These are phyloP conservation scores for Tolypocladium inflatum DNA, from an alignment of 2,329 filamentous ascomycete genomes.

Conservation along the genomic window DNA sequence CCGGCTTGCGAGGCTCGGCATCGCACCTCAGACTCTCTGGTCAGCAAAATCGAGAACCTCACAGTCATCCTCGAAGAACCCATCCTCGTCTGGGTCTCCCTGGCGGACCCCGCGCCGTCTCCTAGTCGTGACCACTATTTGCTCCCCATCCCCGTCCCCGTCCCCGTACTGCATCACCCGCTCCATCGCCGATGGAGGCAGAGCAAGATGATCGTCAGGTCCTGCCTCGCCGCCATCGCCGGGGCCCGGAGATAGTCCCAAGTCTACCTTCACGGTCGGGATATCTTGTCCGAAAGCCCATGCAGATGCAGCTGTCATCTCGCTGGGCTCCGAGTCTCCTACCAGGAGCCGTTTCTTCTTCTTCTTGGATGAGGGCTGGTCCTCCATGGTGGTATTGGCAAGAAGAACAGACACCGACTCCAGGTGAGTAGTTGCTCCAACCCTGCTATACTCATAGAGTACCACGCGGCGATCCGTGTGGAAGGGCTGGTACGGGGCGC, in stretches of 20 bases:
- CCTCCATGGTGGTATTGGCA: slow-evolving; percentile 30
- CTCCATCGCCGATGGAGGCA: slow-evolving; percentile 57
- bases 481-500: slow-evolving; percentile 90
- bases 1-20: background rate
- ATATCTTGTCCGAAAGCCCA: slow-evolving; percentile 57
- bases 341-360: slow-evolving; percentile 18
- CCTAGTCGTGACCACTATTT: slow-evolving; percentile 75
- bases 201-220: slow-evolving; percentile 46
- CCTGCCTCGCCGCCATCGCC: slow-evolving; percentile 42
- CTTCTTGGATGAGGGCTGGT: slow-evolving; percentile 23
- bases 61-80: slow-evolving; percentile 88
- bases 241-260: slow-evolving; percentile 33
- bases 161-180: slow-evolving; percentile 50
- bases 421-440: slow-evolving; percentile 19
- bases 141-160: slow-evolving; percentile 63
- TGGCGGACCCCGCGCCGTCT: slow-evolving; percentile 48
- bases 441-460: slow-evolving; percentile 54
- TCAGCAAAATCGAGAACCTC: slow-evolving; percentile 84
- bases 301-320: slow-evolving; percentile 12
- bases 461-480: slow-evolving; percentile 80
- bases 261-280: slow-evolving; percentile 38
- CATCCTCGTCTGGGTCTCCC: slow-evolving; percentile 51
- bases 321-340: background rate
- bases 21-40: slow-evolving; percentile 44
- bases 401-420: slow-evolving; percentile 30